phyloP scores from a whole-genome alignment of 2,329 filamentous ascomycete species.

The Trichoderma semiorbis region DNA sequence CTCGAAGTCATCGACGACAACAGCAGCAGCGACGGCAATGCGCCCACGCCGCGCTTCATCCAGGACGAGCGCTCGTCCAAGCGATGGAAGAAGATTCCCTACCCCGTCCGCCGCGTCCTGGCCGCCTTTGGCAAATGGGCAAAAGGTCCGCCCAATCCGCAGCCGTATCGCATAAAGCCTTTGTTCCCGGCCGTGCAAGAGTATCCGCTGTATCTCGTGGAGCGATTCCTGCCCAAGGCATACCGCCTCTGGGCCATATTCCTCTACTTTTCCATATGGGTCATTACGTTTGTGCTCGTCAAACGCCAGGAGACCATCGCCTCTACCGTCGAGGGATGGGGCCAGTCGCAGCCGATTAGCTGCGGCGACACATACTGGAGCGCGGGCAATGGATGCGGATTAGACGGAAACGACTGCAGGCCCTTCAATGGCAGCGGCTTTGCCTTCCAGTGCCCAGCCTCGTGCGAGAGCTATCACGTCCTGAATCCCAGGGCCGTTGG shows the following conservation, averaged over 20 bases:
- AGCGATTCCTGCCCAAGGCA: conserved; percentile 57
- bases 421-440: conserved; percentile 69
- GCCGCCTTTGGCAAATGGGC: conserved; percentile 48
- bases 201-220: conserved; percentile 60
- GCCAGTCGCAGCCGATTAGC: conserved; percentile 59
- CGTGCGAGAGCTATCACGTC: conserved; percentile 62
- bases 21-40: conserved; percentile 29
- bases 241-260: conserved; percentile 59
- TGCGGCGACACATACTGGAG: conserved; percentile 71
- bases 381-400: conserved; percentile 66
- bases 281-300: conserved; percentile 66
- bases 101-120: conserved; percentile 47
- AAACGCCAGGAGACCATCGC: conserved; percentile 59
- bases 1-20: conserved; percentile 45
- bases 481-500: conserved; percentile 75
- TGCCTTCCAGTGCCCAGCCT: conserved; percentile 71
- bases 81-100: conserved; percentile 57
- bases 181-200: conserved; percentile 65
- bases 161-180: conserved; percentile 48
- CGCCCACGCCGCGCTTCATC: conserved; percentile 58
- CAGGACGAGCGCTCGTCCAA: conserved; percentile 50
- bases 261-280: conserved; percentile 62
- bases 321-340: conserved; percentile 64
- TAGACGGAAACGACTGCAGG: conserved; percentile 71
- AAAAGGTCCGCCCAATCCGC: conserved; percentile 53